Evolutionary conservation across 129 eudicot species (phyloP).

Genomic region (Flaveria ramosissima): DNA sequence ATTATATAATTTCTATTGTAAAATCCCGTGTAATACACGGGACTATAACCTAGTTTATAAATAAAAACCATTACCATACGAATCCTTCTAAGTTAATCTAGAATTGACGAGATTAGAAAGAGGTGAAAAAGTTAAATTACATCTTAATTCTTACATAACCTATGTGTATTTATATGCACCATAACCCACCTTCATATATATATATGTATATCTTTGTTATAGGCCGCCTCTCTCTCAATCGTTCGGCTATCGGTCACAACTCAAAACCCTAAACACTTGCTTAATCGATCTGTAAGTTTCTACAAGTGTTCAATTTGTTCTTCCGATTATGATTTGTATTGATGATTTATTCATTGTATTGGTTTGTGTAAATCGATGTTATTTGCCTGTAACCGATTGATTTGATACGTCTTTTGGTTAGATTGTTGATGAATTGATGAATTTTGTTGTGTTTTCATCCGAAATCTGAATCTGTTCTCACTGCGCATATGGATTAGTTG

Average conservation of each 20-base stretch:
- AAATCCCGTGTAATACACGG: too few species aligned
- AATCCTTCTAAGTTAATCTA: too few species aligned
- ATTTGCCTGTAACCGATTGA: neutral
- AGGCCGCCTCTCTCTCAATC: neutral
- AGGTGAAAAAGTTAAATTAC: too few species aligned
- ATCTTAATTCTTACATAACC: too few species aligned
- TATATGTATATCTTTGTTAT: neutral
- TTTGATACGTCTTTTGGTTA: neutral
- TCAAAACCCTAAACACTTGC: slow-evolving; percentile 6
- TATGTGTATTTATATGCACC: too few species aligned
- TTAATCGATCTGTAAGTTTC: neutral
- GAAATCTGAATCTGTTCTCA: neutral
- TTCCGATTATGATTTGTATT: neutral
- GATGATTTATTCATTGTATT: neutral
- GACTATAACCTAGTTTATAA: too few species aligned
- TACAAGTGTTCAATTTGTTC: neutral
- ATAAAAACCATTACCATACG: too few species aligned
- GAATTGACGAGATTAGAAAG: too few species aligned
- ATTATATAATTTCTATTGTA: too few species aligned
- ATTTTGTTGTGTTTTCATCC: neutral
- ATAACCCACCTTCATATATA: too few species aligned
- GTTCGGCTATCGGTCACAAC: slow-evolving; percentile 17
- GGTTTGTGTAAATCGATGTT: neutral
- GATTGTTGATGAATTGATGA: neutral
- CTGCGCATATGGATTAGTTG: neutral